phyloP scores from a whole-genome alignment of 352 stramenopile species.

The Phytopythium montanum region DNA sequence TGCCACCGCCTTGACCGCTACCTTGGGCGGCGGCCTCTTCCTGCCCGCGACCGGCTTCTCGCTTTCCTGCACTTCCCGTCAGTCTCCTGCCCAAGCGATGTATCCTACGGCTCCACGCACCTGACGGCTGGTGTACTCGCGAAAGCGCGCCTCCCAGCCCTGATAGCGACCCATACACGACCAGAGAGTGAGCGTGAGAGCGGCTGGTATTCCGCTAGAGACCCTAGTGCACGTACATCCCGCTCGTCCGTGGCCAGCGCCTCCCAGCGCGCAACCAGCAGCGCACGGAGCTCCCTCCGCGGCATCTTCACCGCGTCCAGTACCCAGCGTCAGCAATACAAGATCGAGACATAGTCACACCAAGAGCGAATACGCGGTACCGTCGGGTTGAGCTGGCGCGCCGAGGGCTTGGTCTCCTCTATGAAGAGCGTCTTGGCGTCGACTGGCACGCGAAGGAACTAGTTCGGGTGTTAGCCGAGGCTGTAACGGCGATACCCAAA shows the following conservation, averaged over 20 bases:
- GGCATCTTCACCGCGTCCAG: constrained; percentile 14
- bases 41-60: neutral
- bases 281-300: constrained; percentile 19
- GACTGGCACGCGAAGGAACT: constrained; percentile 32
- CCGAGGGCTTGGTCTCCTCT: constrained; percentile 17
- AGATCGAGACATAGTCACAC: no score
- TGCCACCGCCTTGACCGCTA: neutral
- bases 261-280: constrained; percentile 24
- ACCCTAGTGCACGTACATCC: constrained; percentile 17
- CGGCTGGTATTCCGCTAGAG: neutral
- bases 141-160: constrained; percentile 11
- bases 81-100: no score
- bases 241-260: constrained; percentile 23
- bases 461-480: neutral
- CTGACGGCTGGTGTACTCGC: neutral
- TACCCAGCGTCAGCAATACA: neutral
- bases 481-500: neutral
- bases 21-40: constrained; percentile 3
- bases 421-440: constrained; percentile 34
- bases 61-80: neutral
- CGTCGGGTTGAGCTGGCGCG: constrained; percentile 22
- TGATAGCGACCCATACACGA: neutral
- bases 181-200: neutral
- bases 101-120: neutral
- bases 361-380: neutral